Evolutionary conservation across 2,329 filamentous ascomycete genomes (phyloP).

Genomic region (Mycocentrospora acerina): DNA sequence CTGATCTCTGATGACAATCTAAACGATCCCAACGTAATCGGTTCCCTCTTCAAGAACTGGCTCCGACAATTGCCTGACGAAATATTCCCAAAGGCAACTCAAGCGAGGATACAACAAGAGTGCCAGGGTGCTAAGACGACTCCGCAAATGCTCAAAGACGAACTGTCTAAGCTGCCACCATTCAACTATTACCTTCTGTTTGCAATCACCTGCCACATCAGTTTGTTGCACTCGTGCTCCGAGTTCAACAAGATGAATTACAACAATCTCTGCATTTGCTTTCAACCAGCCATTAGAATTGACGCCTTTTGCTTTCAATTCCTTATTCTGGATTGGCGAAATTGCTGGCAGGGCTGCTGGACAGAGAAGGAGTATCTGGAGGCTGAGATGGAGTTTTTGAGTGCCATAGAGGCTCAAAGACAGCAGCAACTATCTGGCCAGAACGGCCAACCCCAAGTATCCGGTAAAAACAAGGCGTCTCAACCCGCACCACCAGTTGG

Average conservation of each 20-base stretch:
- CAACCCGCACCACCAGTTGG: conserved; percentile 26
- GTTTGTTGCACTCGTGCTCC: conserved; percentile 83
- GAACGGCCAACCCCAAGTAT: conserved; percentile 27
- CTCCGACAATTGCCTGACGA: conserved; percentile 92
- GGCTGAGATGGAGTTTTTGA: conserved; percentile 36
- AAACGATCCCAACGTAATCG: conserved; percentile 95
- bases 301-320: conserved; percentile 95
- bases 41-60: conserved; percentile 96
- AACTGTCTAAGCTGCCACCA: conserved; percentile 88
- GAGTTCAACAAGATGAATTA: conserved; percentile 99
- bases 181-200: conserved; percentile 98
- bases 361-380: conserved; percentile 72
- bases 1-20: conserved; percentile 84
- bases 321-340: conserved; percentile 89
- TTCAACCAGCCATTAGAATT: conserved; percentile 95
- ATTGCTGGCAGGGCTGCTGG: conserved; percentile 96
- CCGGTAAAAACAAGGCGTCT: conserved; percentile 29
- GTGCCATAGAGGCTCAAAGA: conserved; percentile 19
- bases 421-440: conserved; percentile 21
- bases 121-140: conserved; percentile 77
- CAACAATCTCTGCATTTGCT: conserved; percentile 92
- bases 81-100: conserved; percentile 81
- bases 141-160: conserved; percentile 83
- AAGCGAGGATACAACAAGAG: conserved; percentile 77
- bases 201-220: conserved; percentile 94